Percentiles rank a stretch among this genome's conserved stretches.
These are phyloP conservation scores for Moringa oleifera DNA, from an alignment of 345 rosid species.

Conservation along the genomic window DNA sequence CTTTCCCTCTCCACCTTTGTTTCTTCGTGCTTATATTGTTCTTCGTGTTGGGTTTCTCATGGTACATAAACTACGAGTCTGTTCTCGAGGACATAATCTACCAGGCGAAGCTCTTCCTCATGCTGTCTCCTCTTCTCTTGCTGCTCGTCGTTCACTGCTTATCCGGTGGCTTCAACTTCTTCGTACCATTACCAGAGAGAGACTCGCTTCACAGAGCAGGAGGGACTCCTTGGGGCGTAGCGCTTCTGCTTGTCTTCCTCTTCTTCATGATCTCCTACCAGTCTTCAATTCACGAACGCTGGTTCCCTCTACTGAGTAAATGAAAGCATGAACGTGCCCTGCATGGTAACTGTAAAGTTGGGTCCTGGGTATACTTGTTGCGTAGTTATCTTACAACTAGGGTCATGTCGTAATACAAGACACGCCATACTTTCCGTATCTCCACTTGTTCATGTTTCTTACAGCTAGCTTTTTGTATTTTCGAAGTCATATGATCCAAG, in stretches of 20 bases:
- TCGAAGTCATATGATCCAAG: no score
- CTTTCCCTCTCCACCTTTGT: slow-evolving; percentile 30
- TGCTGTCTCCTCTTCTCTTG: slow-evolving; percentile 41
- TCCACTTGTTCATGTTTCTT: no score
- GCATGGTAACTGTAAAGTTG: no score
- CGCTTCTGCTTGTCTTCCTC: slow-evolving; percentile 43
- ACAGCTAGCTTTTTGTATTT: no score
- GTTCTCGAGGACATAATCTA: slow-evolving; percentile 32
- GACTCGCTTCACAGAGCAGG: slow-evolving; percentile 56
- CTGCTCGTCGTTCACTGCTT: slow-evolving; percentile 39
- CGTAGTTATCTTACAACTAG: no score
- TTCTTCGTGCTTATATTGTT: slow-evolving; percentile 36
- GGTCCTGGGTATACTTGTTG: no score
- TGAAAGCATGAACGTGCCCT: no score
- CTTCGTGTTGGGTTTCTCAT: slow-evolving; percentile 31
- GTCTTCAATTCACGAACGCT: slow-evolving; percentile 45
- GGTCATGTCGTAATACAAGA: no score
- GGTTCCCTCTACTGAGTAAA: slow-evolving; percentile 39
- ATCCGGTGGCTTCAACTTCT: slow-evolving; percentile 17
- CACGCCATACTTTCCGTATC: no score
- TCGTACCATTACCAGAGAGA: slow-evolving; percentile 26
- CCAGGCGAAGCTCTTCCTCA: slow-evolving; percentile 41
- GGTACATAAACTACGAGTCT: slow-evolving; percentile 49
- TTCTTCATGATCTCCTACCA: slow-evolving; percentile 51
- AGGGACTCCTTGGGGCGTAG: slow-evolving; percentile 58